phyloP scores from a whole-genome alignment of 352 stramenopile genomes.

The Saprolegnia parasitica region DNA sequence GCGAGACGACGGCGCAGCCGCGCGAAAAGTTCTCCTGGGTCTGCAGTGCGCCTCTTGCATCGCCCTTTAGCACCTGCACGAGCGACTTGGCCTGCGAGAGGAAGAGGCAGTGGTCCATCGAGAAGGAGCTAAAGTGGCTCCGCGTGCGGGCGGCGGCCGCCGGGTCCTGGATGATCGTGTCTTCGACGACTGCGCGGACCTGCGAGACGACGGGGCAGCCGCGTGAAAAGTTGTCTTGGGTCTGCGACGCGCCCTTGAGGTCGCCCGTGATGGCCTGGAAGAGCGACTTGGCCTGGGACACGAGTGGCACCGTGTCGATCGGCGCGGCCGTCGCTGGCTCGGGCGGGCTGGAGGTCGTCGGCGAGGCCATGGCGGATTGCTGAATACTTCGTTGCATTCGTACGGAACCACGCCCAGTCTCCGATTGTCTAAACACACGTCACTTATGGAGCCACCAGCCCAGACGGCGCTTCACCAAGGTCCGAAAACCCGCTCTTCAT shows the following conservation, averaged over 20 bases:
- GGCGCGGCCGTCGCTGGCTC: constrained; percentile 1
- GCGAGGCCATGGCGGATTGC: neutral
- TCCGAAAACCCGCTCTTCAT: too few species aligned
- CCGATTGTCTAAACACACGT: neutral
- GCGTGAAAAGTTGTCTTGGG: constrained; percentile 23
- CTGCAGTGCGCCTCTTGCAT: constrained; percentile 9
- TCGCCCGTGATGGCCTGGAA: constrained; percentile 23
- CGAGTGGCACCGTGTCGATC: constrained; percentile 23
- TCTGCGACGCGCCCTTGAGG: constrained; percentile 23
- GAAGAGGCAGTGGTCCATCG: constrained; percentile 25
- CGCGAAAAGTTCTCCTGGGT: constrained; percentile 27
- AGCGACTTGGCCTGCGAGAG: constrained; percentile 27
- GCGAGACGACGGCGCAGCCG: constrained; percentile 25
- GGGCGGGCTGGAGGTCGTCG: neutral
- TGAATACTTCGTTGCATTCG: neutral
- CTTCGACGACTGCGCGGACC: constrained; percentile 14
- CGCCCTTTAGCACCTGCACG: constrained; percentile 16
- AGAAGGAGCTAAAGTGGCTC: constrained; percentile 28
- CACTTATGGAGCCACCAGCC: neutral
- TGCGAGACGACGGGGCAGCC: constrained; percentile 26
- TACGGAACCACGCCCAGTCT: neutral
- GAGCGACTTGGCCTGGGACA: constrained; percentile 26
- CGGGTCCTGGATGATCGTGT: constrained; percentile 20
- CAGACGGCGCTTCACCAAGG: too few species aligned
- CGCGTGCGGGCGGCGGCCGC: constrained; percentile 13